A percentile compares a stretch with the other conserved stretches of the same genome.
Conservation (phyloP, 2,329 filamentous ascomycete species). For the Ascosphaera aggregata region DNA sequence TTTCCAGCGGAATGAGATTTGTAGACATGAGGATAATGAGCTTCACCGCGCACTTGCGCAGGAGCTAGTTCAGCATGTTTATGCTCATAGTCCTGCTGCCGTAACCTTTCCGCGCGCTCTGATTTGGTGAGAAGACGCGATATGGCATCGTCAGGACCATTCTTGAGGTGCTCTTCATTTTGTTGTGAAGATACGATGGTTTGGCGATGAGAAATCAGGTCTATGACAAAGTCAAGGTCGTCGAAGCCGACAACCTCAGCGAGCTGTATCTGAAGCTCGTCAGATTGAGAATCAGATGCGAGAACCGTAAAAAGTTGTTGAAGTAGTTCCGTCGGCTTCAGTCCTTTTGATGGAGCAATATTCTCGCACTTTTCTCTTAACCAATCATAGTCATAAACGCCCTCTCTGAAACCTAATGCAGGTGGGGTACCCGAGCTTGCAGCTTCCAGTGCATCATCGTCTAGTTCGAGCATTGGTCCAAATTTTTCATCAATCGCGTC, state of each 20-base stretch:
- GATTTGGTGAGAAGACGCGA: conserved; percentile 45
- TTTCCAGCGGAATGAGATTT: conserved; percentile 66
- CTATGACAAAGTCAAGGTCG: conserved; percentile 78
- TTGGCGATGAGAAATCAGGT: conserved; percentile 56
- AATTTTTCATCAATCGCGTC: conserved; percentile 60
- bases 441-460: conserved; percentile 15
- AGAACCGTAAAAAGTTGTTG: conserved; percentile 57
- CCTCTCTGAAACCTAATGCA: conserved; percentile 9
- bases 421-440: conserved; percentile 7
- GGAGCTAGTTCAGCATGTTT: conserved; percentile 52
- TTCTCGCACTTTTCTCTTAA: conserved; percentile 41
- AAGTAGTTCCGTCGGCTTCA: conserved; percentile 47
- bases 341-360: conserved; percentile 40
- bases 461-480: conserved; percentile 40
- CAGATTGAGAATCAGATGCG: conserved; percentile 44
- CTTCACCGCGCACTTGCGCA: conserved; percentile 43
- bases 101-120: conserved; percentile 57
- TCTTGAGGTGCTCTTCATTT: conserved; percentile 12
- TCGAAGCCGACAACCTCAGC: conserved; percentile 84
- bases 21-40: conserved; percentile 86
- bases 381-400: conserved; percentile 45
- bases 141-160: conserved; percentile 19
- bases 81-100: conserved; percentile 55
- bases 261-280: conserved; percentile 75
- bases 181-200: conserved; percentile 31